Evolutionary conservation across 345 rosid genomes (phyloP), one percentile per base, ranked within the genome.

Genomic region (Brassica nigra): DNA sequence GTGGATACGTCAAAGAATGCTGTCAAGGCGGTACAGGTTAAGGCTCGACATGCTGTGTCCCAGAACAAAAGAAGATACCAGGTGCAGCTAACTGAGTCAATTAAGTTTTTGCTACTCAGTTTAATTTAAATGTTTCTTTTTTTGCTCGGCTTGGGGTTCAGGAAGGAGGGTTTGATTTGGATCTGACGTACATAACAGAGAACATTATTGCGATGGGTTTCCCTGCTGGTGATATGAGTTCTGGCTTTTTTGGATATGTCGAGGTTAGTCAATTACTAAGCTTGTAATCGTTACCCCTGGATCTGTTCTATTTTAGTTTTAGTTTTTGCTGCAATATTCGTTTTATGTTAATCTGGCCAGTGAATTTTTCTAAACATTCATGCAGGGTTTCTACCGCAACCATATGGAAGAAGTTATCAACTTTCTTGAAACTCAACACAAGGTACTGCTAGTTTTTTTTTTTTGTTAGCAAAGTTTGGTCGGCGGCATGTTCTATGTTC

Each of bases 191-290:
- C 71, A 90, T 90, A 80, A 92, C 93, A 5, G 97, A 92, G 86
- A 92, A 92, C 75, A 85, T 92, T 30, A 90, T 90, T 81, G 97
- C 97, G 27, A 92, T 92, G 97, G 97, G 97, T 23, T 92, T 92
- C 77, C 97, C 97, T 85, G 97, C 97, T 79, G 97, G 97, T 79
- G 95, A 90, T 80, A 85, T 89, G 97, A 92, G 97, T 78, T 92
- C 97, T 76, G 97, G 97, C 29, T 87, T 92, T 84, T 92, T 92
- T 47, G 92, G 97, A 57, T 92, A 88, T 84, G 90, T 92, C 18
- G 97, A 92, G 90, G 97, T 90, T 64, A 81, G 84, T 66, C 57
- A 14, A 23, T 65, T 33, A 58, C 69, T 70, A 65, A 58, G 31
- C 79, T 12, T 61, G 70, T 23, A 14, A 62, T 15, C 2, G 15